These are phyloP conservation scores for Chlorella sp. DNA, from an alignment of 139 green algal genomes.

Conservation along the genomic window DNA sequence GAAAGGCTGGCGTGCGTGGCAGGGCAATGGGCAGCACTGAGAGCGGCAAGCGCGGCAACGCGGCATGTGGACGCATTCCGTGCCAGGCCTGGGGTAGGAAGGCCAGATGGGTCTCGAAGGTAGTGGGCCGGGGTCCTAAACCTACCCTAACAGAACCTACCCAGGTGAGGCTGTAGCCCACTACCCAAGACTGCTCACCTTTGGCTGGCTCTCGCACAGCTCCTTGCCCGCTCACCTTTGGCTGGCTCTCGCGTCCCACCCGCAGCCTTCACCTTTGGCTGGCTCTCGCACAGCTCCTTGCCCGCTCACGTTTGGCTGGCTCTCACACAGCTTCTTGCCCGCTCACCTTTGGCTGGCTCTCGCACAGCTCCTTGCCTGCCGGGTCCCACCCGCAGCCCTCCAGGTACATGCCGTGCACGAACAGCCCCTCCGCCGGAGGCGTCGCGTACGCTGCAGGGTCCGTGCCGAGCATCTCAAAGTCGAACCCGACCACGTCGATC, in stretches of 20 bases:
- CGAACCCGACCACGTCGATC: slow-evolving; percentile 48
- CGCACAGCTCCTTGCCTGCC: not conserved
- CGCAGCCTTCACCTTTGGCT: slow-evolving; percentile 47
- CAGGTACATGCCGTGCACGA: slow-evolving; percentile 62
- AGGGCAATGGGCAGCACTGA: not conserved
- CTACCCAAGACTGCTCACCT: too few relatives aligned
- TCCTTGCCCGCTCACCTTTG: slow-evolving; percentile 1
- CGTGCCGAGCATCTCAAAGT: slow-evolving; percentile 66
- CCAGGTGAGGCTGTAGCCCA: too few relatives aligned
- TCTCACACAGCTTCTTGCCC: too few relatives aligned
- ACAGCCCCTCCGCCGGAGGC: slow-evolving; percentile 53
- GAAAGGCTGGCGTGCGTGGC: not conserved
- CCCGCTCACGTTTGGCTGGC: too few relatives aligned
- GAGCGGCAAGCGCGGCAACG: not conserved
- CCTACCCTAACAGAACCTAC: too few relatives aligned
- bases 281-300: slow-evolving; percentile 1
- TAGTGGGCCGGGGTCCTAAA: too few relatives aligned
- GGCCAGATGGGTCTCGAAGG: too few relatives aligned
- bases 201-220: too few relatives aligned
- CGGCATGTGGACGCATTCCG: too few relatives aligned
- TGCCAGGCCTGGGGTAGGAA: too few relatives aligned
- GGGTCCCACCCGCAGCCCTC: slow-evolving; percentile 67
- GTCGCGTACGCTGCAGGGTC: slow-evolving; percentile 37
- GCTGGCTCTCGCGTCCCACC: slow-evolving; percentile 43
- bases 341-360: not conserved